Percentiles rank a stretch among this genome's conserved stretches.
Conservation (phyloP, 164 flowering plant species). For the Tinospora cordifolia region DNA sequence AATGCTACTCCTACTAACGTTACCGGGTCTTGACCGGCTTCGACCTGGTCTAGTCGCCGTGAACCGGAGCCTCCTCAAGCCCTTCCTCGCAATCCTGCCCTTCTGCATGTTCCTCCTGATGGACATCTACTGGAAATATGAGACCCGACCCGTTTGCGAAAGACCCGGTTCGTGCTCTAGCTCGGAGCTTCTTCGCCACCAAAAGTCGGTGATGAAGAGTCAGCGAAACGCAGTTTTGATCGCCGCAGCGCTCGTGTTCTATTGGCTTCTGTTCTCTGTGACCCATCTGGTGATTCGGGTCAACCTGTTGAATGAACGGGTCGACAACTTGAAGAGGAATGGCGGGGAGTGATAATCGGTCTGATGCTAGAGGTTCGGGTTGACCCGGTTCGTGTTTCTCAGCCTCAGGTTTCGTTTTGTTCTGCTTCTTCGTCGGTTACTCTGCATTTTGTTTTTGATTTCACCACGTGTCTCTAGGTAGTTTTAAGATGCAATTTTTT, state of each 20-base stretch:
- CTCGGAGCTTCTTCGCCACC: conserved; percentile 58
- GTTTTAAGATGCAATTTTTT: no score
- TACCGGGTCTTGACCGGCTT: conserved; percentile 30
- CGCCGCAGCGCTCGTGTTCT: conserved; percentile 69
- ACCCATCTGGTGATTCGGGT: conserved; percentile 54
- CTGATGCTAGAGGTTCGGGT: no score
- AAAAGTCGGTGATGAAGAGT: conserved; percentile 82
- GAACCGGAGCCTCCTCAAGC: conserved; percentile 30
- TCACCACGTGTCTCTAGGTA: no score
- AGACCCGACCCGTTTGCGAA: conserved; percentile 30
- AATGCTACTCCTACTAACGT: conserved; percentile 34
- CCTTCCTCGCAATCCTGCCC: conserved; percentile 32
- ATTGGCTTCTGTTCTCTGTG: conserved; percentile 83
- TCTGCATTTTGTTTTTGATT: no score
- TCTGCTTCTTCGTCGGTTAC: no score
- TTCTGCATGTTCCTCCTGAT: conserved; percentile 32
- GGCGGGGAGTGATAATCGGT: no score
- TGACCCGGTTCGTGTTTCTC: no score
- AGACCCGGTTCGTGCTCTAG: conserved; percentile 23
- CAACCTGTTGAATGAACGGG: conserved; percentile 60
- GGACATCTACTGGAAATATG: conserved; percentile 45
- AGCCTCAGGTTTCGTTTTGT: no score
- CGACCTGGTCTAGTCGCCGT: conserved; percentile 30
- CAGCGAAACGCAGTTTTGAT: conserved; percentile 83
- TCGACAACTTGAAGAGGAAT: conserved; percentile 48